Evolutionary conservation across 2,329 filamentous ascomycete species (phyloP), one percentile per base, ranked within the genome.

Genomic region (Plectosphaerella cucumerina): DNA sequence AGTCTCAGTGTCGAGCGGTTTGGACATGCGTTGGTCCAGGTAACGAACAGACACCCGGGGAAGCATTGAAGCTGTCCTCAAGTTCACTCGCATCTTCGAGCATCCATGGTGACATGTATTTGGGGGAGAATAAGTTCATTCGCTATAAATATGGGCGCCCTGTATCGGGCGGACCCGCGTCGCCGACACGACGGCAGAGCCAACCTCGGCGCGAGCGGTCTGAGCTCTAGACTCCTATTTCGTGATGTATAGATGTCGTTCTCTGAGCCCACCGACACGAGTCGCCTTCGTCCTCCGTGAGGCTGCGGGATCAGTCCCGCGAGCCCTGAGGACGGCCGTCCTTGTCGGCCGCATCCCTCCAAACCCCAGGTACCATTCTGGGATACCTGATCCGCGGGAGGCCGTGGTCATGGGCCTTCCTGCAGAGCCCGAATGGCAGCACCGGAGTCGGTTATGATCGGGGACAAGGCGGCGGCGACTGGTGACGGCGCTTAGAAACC

Each of bases 401-500:
- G 39, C 18, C 39, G 17, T 20, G 39, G 18, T 42, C n/a, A 20
- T 18, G n/a, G 26, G 8, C 26, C 26, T 42, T 17, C 39, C n/a
- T 20, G 18, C 42, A 18, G 26, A 50, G 37, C 53, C 53, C 55
- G 51, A 50, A 51, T 47, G 50, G 55, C 53, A 50, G 43, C 53
- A 49, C 17, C 41, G 47, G 22, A 12, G 46, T 42, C 39, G 39
- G 39, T 48, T 5, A 20, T 48, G 14, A 34, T 17, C 50, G 45
- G 41, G 49, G 51, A 53, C 51, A 67, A 64, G 63, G 63, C 66
- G 67, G 65, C 64, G 67, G 67, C 67, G 65, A 67, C 65, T 62
- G 65, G 64, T 65, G 62, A 60, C 59, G 60, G 59, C 35, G 60
- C 64, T 70, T 75, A 75, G 67, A 74, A 74, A 60, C 55, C 72